These are phyloP conservation scores for Pythium aristosporum DNA, from an alignment of 352 stramenopile species.

Conservation along the genomic window DNA sequence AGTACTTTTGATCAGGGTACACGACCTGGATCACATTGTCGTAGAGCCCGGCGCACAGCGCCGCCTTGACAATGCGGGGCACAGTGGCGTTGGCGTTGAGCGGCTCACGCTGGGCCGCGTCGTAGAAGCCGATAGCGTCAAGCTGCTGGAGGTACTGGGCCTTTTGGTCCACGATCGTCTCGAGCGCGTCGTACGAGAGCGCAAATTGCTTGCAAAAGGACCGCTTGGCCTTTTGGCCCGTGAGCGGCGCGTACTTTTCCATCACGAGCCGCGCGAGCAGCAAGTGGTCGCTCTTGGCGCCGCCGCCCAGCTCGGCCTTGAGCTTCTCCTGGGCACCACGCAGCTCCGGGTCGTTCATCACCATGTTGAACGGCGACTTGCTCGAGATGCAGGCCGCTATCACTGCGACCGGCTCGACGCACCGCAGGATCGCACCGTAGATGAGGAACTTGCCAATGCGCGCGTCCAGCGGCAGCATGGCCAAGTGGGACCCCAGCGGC, in stretches of 20 bases:
- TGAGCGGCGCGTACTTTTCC: slow-evolving; percentile 53
- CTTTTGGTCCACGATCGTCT: slow-evolving; percentile 91
- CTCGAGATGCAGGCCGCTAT: slow-evolving; percentile 82
- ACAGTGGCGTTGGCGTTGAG: slow-evolving; percentile 64
- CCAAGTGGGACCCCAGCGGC: slow-evolving; percentile 88
- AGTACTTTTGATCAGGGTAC: slow-evolving; percentile 94
- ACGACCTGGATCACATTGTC: slow-evolving; percentile 83
- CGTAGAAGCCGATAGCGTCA: slow-evolving; percentile 79
- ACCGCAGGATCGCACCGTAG: slow-evolving; percentile 86
- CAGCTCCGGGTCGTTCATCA: slow-evolving; percentile 61
- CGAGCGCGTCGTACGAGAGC: slow-evolving; percentile 87
- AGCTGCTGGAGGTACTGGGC: slow-evolving; percentile 85
- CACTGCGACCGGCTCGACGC: slow-evolving; percentile 76
- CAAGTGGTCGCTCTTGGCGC: slow-evolving; percentile 80
- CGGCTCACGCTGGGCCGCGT: slow-evolving; percentile 31
- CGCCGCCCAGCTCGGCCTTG: slow-evolving; percentile 63
- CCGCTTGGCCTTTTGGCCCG: slow-evolving; percentile 53
- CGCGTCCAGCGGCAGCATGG: slow-evolving; percentile 81
- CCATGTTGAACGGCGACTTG: slow-evolving; percentile 79
- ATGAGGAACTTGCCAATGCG: slow-evolving; percentile 88
- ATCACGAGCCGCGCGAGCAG: slow-evolving; percentile 74
- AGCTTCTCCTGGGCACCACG: slow-evolving; percentile 52
- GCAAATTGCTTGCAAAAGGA: slow-evolving; percentile 68
- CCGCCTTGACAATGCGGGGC: slow-evolving; percentile 91
- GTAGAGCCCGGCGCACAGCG: slow-evolving; percentile 80